Base-by-base conservation (phyloP, 306 rosid species). In the Cucurbita moschata region DNA sequence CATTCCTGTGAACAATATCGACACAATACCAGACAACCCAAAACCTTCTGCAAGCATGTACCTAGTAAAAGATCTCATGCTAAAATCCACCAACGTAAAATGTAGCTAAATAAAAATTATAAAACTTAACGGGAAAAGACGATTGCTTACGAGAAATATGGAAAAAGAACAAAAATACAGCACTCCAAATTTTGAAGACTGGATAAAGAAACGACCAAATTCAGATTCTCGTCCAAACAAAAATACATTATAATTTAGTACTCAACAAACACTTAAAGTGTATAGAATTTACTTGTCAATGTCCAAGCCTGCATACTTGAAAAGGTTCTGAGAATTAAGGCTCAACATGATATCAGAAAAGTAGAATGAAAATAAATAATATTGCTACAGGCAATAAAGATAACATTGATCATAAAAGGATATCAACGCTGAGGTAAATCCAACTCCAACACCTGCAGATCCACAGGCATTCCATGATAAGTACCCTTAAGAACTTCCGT, bases 21-120 rank as follows among this genome's bases (percentile, higher is more conserved):
- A 95, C 57, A 95, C 97, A 72, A 95, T 91, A 76, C 99, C 99
- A 77, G 96, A 91, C 79, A 94, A 89, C 62, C 97, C 92, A 79
- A 91, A 86, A 63, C 99, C 97, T 85, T 94, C 99, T 4, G 97
- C 87, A 83, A 94, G 96, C 99, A 94, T 94, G 87, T 94, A 94
- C 82, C 99, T 94, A 69, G 51, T 58, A 49, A 63, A 58, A 67
- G 63, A 67, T 72, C 74, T 67, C 64, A 63, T 15, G 69, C 37
- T 78, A 78, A 74, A 61, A 56, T 38, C 60, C 76, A 82, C 50
- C 16, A 30, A 57, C 74, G 23, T 46, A 39, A 37, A 68, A 37
- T 35, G 11, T 70, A 74, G 64, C 8, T 56, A 49, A 35, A 74
- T 55, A 18, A 76, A 70, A 38, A 10, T 21, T 13, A 68, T 35